These are phyloP conservation scores for Xylariaceae sp. DNA, from an alignment of 2,329 filamentous ascomycete species.

Conservation along the genomic window DNA sequence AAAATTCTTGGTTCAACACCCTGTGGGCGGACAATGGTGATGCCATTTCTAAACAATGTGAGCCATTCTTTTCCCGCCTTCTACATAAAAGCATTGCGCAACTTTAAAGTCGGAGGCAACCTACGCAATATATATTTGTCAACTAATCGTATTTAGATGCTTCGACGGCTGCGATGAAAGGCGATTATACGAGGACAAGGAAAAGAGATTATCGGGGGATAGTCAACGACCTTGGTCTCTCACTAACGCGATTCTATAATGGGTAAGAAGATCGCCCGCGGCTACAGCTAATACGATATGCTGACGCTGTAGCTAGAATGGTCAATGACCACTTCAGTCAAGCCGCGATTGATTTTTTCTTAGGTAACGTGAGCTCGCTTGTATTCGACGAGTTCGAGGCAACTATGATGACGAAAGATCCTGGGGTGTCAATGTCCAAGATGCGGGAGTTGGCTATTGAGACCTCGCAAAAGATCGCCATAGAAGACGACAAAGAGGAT, in stretches of 20 bases:
- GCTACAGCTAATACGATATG: slow-evolving; percentile 7
- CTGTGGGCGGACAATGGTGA: slow-evolving; percentile 98
- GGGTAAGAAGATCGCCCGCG: slow-evolving; percentile 53
- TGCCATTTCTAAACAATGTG: slow-evolving; percentile 85
- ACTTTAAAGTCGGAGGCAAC: neutral
- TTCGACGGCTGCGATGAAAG: slow-evolving; percentile 93
- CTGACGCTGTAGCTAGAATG: slow-evolving; percentile 64
- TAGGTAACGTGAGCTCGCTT: slow-evolving; percentile 82
- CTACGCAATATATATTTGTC: neutral
- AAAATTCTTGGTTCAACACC: slow-evolving; percentile 92
- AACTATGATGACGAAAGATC: slow-evolving; percentile 91
- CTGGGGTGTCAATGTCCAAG: slow-evolving; percentile 82
- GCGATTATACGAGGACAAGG: slow-evolving; percentile 90
- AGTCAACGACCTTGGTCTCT: slow-evolving; percentile 87
- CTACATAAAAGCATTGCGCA: neutral
- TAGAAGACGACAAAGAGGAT: slow-evolving; percentile 83
- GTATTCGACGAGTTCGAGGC: slow-evolving; percentile 95
- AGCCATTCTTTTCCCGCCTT: slow-evolving; percentile 11
- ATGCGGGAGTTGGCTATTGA: slow-evolving; percentile 91
- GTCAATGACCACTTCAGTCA: slow-evolving; percentile 98
- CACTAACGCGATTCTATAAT: slow-evolving; percentile 76
- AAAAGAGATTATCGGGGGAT: slow-evolving; percentile 92
- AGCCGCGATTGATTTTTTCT: slow-evolving; percentile 89
- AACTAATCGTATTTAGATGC: slow-evolving; percentile 58
- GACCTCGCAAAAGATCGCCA: slow-evolving; percentile 82